phyloP scores from a whole-genome alignment of 2,329 filamentous ascomycete species.

The Myriangium duriaei region DNA sequence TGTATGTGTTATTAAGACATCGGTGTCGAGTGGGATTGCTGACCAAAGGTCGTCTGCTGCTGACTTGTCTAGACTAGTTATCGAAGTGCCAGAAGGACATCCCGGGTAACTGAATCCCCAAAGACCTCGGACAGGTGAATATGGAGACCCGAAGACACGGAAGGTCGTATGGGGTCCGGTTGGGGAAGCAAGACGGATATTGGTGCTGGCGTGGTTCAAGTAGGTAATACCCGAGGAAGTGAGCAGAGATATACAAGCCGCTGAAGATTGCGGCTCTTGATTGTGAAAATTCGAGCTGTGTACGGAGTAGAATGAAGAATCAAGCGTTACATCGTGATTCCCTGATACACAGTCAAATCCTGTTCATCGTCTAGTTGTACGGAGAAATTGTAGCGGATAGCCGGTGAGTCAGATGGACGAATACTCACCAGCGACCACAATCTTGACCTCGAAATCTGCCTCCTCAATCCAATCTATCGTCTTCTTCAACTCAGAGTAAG shows the following conservation, averaged over 20 bases:
- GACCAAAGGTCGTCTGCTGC: conserved; percentile 42
- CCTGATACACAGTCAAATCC: too few species aligned
- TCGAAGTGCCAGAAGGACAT: background rate
- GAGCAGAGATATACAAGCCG: conserved; percentile 42
- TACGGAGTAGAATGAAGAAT: conserved; percentile 41
- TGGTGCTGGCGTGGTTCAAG: conserved; percentile 45
- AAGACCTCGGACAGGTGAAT: conserved; percentile 32
- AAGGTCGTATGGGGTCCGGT: conserved; percentile 48
- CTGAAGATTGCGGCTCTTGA: conserved; percentile 40
- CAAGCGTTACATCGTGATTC: conserved; percentile 65
- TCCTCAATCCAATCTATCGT: conserved; percentile 55
- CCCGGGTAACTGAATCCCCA: conserved; percentile 19
- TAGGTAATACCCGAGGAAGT: conserved; percentile 47
- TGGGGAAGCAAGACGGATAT: conserved; percentile 41
- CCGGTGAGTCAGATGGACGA: conserved; percentile 2
- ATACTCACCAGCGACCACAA: conserved; percentile 52
- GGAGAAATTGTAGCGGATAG: too few species aligned
- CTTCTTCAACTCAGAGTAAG: conserved; percentile 42
- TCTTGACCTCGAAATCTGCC: conserved; percentile 55
- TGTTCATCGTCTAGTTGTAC: background rate
- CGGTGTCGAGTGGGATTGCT: conserved; percentile 46
- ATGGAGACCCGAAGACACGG: conserved; percentile 59
- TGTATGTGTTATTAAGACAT: conserved; percentile 60
- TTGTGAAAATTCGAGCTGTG: conserved; percentile 46
- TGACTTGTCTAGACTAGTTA: background rate